Evolutionary conservation across 2,329 filamentous ascomycete genomes (phyloP), one percentile per base, ranked within the genome.

Genomic region (Trichoderma aggressivum): DNA sequence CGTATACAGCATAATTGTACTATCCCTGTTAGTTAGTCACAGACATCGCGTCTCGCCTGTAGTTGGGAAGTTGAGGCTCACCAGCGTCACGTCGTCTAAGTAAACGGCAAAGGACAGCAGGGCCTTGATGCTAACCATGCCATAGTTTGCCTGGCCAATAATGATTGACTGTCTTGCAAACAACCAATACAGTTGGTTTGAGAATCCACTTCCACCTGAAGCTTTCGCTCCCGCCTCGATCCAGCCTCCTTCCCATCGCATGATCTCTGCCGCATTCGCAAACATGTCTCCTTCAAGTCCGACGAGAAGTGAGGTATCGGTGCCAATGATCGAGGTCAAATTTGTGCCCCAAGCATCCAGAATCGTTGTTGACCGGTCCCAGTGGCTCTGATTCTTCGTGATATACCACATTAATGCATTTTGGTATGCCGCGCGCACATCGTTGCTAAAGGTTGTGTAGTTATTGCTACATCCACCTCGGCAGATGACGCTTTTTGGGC

Each of bases 281-380:
- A 61, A 61, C 59, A 61, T 39, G 59, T 61, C 59, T 28, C 59
- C 59, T 43, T 61, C 59, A 61, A 61, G 59, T 39, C 59, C 59
- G 14, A 61, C 59, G 5, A 61, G 59, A 36, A 61, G 59, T 2
- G 59, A 61, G 16, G 59, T 61, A 14, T 61, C 59, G 1, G 59
- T 61, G 21, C 59, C 59, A 16, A 61, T 39, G 34, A 61, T 61
- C 0, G 59, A 61, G 2, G 59, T 61, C 32, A 61, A 7, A 43
- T 61, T 61, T 0, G 59, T 61, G 4, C 59, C 59, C 59, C 59
- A 61, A 11, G 59, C 59, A 14, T 61, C 59, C 3, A 61, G 32
- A 1, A 61, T 61, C 1, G 32, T 39, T 32, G 59, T 61, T 21
- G 59, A 61, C 11, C 32, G 58, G 16, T 61, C 21, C 59, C 59